phyloP scores from a whole-genome alignment of 306 rosid genomes.

The Corylus americana region DNA sequence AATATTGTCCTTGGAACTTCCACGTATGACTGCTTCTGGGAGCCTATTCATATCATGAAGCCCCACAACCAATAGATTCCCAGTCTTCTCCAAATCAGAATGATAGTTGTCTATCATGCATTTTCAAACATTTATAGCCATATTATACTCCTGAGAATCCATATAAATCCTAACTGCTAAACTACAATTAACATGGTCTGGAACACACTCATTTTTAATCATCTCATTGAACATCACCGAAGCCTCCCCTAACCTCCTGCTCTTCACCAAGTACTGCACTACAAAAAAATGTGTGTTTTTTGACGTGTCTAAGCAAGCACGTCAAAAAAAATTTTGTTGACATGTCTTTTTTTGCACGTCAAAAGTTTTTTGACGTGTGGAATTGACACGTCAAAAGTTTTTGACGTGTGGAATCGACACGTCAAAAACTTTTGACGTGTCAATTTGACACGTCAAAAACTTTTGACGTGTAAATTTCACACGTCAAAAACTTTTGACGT shows the following conservation, averaged over 20 bases:
- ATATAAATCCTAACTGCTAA: constrained; percentile 49
- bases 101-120: constrained; percentile 45
- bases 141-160: constrained; percentile 42
- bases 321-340: no score
- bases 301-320: no score
- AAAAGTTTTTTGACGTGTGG: no score
- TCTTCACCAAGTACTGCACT: constrained; percentile 45
- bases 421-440: no score
- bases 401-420: no score
- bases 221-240: constrained; percentile 47
- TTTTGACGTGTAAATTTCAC: no score
- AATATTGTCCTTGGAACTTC: not conserved
- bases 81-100: constrained; percentile 49
- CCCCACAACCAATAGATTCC: constrained; percentile 48
- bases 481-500: no score
- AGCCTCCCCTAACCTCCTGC: constrained; percentile 52
- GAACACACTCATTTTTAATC: constrained; percentile 62
- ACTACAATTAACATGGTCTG: constrained; percentile 51
- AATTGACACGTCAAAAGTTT: no score
- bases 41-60: constrained; percentile 48
- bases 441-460: no score
- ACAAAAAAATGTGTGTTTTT: no score
- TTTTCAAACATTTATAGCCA: constrained; percentile 65
- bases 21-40: constrained; percentile 49
- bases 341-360: no score